Conservation (phyloP, 306 rosid species). For the Carpinus viminea region DNA sequence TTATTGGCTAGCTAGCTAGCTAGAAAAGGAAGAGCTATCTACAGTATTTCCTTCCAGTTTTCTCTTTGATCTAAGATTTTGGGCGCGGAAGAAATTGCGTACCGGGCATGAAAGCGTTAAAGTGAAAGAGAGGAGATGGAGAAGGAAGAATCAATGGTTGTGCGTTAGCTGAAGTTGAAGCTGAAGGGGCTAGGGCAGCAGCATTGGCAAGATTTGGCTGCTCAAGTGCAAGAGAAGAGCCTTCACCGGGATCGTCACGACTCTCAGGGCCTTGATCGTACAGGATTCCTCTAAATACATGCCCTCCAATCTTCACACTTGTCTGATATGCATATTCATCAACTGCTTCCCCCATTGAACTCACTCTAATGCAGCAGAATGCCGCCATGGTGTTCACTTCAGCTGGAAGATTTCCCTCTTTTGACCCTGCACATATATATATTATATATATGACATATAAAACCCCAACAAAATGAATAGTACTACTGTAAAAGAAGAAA, state of each 20-base stretch:
- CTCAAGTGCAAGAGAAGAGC: slow-evolving; percentile 19
- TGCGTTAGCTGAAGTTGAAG: slow-evolving; percentile 22
- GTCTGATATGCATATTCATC: slow-evolving; percentile 63
- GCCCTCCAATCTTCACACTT: slow-evolving; percentile 61
- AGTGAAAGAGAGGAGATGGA: slow-evolving; percentile 27
- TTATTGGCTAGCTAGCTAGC: not conserved
- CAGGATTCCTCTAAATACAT: slow-evolving; percentile 58
- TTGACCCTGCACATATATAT: slow-evolving; percentile 32
- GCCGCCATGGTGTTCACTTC: slow-evolving; percentile 42
- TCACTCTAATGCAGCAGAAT: slow-evolving; percentile 52
- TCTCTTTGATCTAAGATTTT: slow-evolving; percentile 24
- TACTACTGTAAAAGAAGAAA: not conserved
- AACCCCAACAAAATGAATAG: not conserved
- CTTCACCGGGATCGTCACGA: slow-evolving; percentile 8
- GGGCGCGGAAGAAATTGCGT: slow-evolving; percentile 49
- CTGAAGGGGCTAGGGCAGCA: slow-evolving; percentile 19
- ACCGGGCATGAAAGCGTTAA: slow-evolving; percentile 42
- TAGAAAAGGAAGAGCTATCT: slow-evolving; percentile 1
- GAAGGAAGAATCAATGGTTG: slow-evolving; percentile 23
- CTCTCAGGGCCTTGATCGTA: slow-evolving; percentile 67
- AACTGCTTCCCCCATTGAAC: slow-evolving; percentile 41
- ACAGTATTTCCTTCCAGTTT: not conserved
- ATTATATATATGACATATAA: too few relatives aligned
- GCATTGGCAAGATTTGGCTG: slow-evolving; percentile 30
- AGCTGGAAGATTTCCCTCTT: slow-evolving; percentile 44